Evolutionary conservation across 768 basidiomycete species (phyloP), one percentile per base, ranked within the genome.

Genomic region (Hydnomerulius pinastri): DNA sequence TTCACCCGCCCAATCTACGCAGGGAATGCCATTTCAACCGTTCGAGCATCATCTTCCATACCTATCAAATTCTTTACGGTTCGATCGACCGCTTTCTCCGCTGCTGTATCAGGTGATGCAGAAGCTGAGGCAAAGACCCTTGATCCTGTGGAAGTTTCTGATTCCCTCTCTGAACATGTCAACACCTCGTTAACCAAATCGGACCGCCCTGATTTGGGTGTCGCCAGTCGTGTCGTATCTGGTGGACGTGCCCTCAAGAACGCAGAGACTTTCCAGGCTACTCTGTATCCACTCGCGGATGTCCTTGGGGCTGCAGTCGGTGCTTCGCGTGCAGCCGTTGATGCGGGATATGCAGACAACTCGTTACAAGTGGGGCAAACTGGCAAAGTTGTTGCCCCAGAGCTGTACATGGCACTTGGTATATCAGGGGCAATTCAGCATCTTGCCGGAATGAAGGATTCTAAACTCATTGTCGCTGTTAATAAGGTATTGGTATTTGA

Each of bases 381-480:
- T 0, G 97, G 97, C 48, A 98, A 98, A 72, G 90, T 99, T 29
- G 95, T 98, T 36, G 96, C 97, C 3, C 96, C 97, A 0, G 91
- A 96, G 65, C 74, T 99, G 46, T 99, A 99, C 71, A 81, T 98
- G 71, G 97, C 97, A 4, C 71, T 98, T 42, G 97, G 97, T 43
- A 98, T 99, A 60, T 97, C 94, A 8, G 97, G 97, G 15, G 97
- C 97, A 12, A 99, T 98, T 61, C 97, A 99, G 72, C 97, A 99
- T 74, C 76, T 98, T 47, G 97, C 97, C 18, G 97, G 97, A 8
- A 99, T 98, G 97, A 99, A 99, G 69, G 97, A 98, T 63, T 94
- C 92, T 10, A 99, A 98, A 74, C 77, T 98, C 56, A 99, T 99
- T 54, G 96, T 97, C 27, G 97, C 97, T 4, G 80, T 99, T 54